phyloP scores from a whole-genome alignment of 2,329 filamentous ascomycete species.

The Didymosphaeria variabile region DNA sequence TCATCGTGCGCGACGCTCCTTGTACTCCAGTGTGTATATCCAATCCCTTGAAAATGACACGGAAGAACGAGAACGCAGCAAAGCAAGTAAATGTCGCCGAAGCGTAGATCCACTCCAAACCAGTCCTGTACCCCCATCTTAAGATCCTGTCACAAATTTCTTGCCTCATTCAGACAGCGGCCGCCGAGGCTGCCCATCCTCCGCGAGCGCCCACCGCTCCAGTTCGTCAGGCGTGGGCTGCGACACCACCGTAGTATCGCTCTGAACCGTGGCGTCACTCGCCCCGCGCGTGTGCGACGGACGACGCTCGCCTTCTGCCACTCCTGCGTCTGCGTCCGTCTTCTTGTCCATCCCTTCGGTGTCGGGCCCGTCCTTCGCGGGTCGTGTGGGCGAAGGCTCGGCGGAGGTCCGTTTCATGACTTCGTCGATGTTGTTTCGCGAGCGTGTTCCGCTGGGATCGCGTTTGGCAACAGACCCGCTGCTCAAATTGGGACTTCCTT shows the following conservation, averaged over 20 bases:
- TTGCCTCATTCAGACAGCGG: constrained; percentile 25
- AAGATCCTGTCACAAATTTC: not conserved
- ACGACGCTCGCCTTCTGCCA: constrained; percentile 27
- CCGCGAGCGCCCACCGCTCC: constrained; percentile 33
- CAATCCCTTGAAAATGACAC: constrained; percentile 13
- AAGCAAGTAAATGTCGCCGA: constrained; percentile 1
- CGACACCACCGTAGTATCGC: constrained; percentile 47
- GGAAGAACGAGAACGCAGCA: constrained; percentile 6
- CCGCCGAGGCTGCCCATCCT: constrained; percentile 22
- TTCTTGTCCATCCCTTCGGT: constrained; percentile 9
- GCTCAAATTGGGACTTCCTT: constrained; percentile 20
- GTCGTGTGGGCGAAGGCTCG: constrained; percentile 16
- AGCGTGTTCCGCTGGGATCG: constrained; percentile 36
- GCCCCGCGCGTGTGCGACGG: constrained; percentile 43
- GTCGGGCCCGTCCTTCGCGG: not conserved
- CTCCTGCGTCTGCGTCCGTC: constrained; percentile 6
- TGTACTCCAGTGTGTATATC: constrained; percentile 3
- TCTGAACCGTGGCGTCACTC: constrained; percentile 44
- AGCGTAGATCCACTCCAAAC: constrained; percentile 4
- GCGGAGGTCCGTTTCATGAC: constrained; percentile 13
- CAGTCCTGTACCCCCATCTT: not conserved
- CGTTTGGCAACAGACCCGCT: constrained; percentile 25
- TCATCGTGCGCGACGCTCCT: not conserved
- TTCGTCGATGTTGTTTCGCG: constrained; percentile 41
- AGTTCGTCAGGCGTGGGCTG: constrained; percentile 46